Evolutionary conservation across 1,284 basidiomycete genomes (phyloP).

Genomic region (Heterobasidion annosum): DNA sequence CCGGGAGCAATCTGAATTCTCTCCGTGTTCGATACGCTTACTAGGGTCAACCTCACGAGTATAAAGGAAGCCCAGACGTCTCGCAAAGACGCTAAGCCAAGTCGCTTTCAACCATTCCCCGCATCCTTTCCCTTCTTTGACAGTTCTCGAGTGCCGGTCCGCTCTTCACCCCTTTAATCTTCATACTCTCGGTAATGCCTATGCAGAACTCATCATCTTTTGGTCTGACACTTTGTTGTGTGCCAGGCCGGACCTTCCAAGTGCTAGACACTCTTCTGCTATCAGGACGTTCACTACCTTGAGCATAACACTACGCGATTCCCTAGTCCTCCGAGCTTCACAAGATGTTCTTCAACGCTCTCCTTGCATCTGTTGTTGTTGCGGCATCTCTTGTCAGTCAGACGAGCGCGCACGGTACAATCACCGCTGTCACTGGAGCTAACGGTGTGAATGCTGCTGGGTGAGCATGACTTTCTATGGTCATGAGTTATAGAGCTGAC

Average conservation of each 20-base stretch:
- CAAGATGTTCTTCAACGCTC: neutral
- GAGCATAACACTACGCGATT: too few relatives aligned
- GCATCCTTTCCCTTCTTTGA: neutral
- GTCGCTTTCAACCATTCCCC: neutral
- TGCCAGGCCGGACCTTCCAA: neutral
- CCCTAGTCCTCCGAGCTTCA: too few relatives aligned
- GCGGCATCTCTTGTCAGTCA: neutral
- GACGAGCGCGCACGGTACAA: neutral
- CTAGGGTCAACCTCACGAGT: too few relatives aligned
- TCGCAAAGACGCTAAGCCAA: neutral
- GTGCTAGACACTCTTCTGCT: neutral
- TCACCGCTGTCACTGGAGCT: neutral
- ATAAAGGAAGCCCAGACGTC: too few relatives aligned
- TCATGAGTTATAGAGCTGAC: neutral
- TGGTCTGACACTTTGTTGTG: neutral
- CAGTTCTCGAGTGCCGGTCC: neutral
- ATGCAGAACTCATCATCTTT: neutral
- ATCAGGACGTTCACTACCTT: neutral
- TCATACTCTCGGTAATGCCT: neutral
- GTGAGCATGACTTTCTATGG: neutral
- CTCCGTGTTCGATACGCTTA: too few relatives aligned
- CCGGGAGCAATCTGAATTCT: too few relatives aligned
- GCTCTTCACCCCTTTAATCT: neutral
- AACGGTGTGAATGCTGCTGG: neutral
- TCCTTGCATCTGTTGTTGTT: neutral